Conservation (phyloP, 2,329 filamentous ascomycete species). For the Aspergillus cejpii region DNA sequence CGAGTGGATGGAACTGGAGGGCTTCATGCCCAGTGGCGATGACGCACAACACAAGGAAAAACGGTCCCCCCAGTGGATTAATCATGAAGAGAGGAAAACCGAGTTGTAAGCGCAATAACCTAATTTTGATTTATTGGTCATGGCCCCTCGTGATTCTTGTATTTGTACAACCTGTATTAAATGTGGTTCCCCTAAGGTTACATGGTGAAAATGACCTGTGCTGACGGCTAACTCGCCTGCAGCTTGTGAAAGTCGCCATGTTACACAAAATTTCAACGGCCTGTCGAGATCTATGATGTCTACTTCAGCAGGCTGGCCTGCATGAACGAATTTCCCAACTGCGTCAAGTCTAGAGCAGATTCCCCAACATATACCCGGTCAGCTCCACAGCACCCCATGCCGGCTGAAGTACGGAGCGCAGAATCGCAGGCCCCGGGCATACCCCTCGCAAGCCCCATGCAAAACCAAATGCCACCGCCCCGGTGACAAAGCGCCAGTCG, state of each 20-base stretch:
- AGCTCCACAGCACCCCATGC: slow-evolving; percentile 45
- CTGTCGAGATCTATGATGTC: neutral
- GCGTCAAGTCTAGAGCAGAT: slow-evolving; percentile 20
- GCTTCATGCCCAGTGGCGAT: slow-evolving; percentile 34
- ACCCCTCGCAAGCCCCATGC: slow-evolving; percentile 48
- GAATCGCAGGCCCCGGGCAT: slow-evolving; percentile 48
- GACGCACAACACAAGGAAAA: slow-evolving; percentile 4
- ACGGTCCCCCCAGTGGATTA: slow-evolving; percentile 10
- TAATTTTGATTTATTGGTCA: slow-evolving; percentile 7
- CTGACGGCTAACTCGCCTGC: slow-evolving; percentile 10
- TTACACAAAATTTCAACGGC: neutral
- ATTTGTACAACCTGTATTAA: neutral
- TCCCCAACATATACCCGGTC: slow-evolving; percentile 44
- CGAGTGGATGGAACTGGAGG: slow-evolving; percentile 85
- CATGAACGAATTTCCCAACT: neutral
- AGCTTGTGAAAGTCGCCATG: slow-evolving; percentile 12
- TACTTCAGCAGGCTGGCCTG: neutral
- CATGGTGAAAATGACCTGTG: slow-evolving; percentile 2
- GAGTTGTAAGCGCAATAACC: slow-evolving; percentile 39
- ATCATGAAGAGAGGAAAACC: slow-evolving; percentile 24
- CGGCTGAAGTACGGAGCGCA: slow-evolving; percentile 44
- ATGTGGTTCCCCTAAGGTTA: slow-evolving; percentile 2
- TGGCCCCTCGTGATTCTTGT: no score
- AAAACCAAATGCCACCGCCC: slow-evolving; percentile 45
- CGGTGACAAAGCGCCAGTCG: slow-evolving; percentile 45